Base-by-base conservation (phyloP, 371 early-diverging fungal genomes). In the Syncephalastrum racemosum region DNA sequence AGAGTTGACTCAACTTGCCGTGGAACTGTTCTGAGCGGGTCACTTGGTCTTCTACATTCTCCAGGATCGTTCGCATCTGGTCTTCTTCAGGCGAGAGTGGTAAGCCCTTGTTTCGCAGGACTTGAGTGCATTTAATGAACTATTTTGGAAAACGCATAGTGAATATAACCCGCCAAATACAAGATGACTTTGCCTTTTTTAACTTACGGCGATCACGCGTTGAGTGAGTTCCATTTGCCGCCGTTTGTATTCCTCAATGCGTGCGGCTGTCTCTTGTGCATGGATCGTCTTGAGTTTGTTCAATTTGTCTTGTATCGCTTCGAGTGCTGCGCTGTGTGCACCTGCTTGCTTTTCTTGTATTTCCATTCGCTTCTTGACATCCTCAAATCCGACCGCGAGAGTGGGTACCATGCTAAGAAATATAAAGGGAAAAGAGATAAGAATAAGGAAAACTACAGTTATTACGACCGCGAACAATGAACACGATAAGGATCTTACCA, bases 61-160 rank as follows among this genome's bases (percentile, higher is more conserved):
- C 92, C 43, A 93, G 68, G 14, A 87, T 75, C 5, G 87, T 73
- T 43, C 87, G 73, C 59, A 93, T 81, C 20, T 72, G 63, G 68
- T 95, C 96, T 62, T 95, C 95, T 47, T 95, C 91, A 15, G 82
- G 82, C 18, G 89, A 82, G 39, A 95, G 79, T 5, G 91, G 83
- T 59, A 89, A 84, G 1, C 93, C 93, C 43, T 87, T 83, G 62
- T 89, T 83, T 25, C 91, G 83, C 58, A 95, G 70, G 4, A 95
- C 73, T 73, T 93, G 90, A 16, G 90, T 83, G 45, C 82, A 71
- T 67, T 88, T 92, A 82, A 94, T 83, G 41, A 95, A 70, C 88
- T 91, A 63, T 22, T n/a, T n/a, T n/a, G n/a, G n/a, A n/a, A n/a
- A n/a, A n/a, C n/a, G n/a, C n/a, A n/a, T n/a, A n/a, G n/a, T n/a